Evolutionary conservation across 2,329 filamentous ascomycete genomes (phyloP).

Genomic region (Penicillium glabrum): DNA sequence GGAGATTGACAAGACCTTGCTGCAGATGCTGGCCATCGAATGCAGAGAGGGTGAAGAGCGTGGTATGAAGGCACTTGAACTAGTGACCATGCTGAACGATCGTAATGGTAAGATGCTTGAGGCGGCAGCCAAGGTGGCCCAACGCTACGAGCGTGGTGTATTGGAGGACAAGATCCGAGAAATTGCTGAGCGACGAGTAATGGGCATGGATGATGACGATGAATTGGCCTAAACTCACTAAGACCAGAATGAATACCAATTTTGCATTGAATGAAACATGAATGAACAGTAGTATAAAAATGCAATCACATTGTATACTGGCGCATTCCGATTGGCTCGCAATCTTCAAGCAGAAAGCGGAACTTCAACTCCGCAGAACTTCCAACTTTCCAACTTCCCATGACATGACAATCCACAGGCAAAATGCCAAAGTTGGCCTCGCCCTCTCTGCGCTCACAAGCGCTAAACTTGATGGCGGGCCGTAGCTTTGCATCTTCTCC

Average conservation of each 20-base stretch:
- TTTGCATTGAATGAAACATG: background rate
- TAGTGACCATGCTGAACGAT: slow-evolving; percentile 84
- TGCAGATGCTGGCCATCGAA: slow-evolving; percentile 86
- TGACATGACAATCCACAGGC: slow-evolving; percentile 18
- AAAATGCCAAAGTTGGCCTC: slow-evolving; percentile 31
- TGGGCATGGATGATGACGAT: slow-evolving; percentile 59
- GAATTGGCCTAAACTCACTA: slow-evolving; percentile 31
- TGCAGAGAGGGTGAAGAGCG: slow-evolving; percentile 90
- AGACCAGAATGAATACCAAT: too few species aligned
- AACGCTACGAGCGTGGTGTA: slow-evolving; percentile 75
- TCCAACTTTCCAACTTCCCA: slow-evolving; percentile 11
- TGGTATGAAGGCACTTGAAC: slow-evolving; percentile 91
- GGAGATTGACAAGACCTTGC: slow-evolving; percentile 83
- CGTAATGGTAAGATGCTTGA: slow-evolving; percentile 85
- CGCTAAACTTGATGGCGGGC: slow-evolving; percentile 9
- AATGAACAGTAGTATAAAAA: background rate
- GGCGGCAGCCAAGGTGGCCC: slow-evolving; percentile 84
- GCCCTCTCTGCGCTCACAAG: slow-evolving; percentile 7
- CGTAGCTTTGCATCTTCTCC: slow-evolving; percentile 30
- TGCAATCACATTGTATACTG: slow-evolving; percentile 12
- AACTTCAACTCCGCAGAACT: slow-evolving; percentile 2
- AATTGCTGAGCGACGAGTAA: slow-evolving; percentile 69
- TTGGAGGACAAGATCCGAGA: slow-evolving; percentile 89
- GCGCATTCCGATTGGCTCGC: slow-evolving; percentile 16
- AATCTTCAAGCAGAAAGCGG: slow-evolving; percentile 8